These are phyloP conservation scores for Solanum clarkiae DNA, from an alignment of 257 asterid species.

Conservation along the genomic window DNA sequence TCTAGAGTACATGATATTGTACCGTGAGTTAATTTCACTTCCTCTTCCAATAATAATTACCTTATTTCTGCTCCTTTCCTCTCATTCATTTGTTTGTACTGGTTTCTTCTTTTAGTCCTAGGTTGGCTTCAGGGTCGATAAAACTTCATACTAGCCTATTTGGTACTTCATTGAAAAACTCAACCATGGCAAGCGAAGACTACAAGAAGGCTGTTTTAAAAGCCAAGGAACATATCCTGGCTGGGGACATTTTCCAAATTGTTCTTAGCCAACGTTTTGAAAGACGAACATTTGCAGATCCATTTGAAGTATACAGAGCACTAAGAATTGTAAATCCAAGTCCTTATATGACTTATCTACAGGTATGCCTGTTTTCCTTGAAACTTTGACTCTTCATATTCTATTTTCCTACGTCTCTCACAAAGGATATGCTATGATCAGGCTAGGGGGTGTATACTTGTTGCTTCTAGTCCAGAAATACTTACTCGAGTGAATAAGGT, in stretches of 20 bases:
- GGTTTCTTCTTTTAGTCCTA: constrained; percentile 49
- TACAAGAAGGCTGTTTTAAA: constrained; percentile 59
- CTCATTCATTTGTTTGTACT: constrained; percentile 4
- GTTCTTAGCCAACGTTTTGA: constrained; percentile 98
- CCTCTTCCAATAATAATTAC: background rate
- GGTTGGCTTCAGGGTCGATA: constrained; percentile 69
- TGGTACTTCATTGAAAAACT: constrained; percentile 59
- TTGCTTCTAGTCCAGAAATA: constrained; percentile 98
- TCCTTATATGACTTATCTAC: constrained; percentile 96
- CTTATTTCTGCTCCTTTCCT: background rate
- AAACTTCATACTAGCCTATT: constrained; percentile 55
- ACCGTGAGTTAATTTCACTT: constrained; percentile 38
- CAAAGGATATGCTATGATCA: constrained; percentile 6
- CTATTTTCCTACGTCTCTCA: background rate
- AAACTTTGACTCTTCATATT: background rate
- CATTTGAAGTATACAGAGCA: constrained; percentile 97
- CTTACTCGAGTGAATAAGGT: constrained; percentile 91
- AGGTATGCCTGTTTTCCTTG: constrained; percentile 37
- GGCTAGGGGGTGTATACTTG: constrained; percentile 95
- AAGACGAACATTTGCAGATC: constrained; percentile 89
- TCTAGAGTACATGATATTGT: constrained; percentile 79
- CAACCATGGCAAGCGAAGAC: constrained; percentile 66
- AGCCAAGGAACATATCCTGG: constrained; percentile 91
- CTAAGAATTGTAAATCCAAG: constrained; percentile 92
- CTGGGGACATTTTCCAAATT: constrained; percentile 97